Evolutionary conservation across 1,139 yeast species (phyloP), one percentile per base, ranked within the genome.

Genomic region (Yamadazyma friedrichii): DNA sequence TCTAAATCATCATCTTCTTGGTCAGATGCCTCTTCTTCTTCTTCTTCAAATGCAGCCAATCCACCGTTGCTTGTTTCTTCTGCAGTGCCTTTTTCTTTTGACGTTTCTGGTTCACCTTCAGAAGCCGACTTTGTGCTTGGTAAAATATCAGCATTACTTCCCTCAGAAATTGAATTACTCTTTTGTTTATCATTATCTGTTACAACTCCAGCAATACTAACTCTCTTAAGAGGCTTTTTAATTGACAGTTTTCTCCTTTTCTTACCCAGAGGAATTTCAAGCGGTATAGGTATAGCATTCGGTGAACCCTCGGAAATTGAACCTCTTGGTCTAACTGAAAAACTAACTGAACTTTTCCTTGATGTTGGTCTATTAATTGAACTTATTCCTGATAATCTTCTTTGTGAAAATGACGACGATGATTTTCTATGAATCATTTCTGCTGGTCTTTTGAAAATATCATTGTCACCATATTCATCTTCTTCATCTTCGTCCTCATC

Each of bases 381-480:
- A 12, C 56, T 52, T 4, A 70, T 68, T 10, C 74, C 71, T 0
- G 74, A 65, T 34, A 71, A 56, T 41, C 76, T 47, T 37, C 72
- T 56, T 40, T 62, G 72, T 10, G 62, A 53, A 4, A 59, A 54
- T 6, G 70, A 62, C 3, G 70, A 62, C 22, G 36, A 34, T 57
- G 70, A 61, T 24, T 58, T 59, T 38, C 70, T 47, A 39, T 69
- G 54, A 13, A 39, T 34, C 12, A 45, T 44, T 10, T 53, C 54
- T 15, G 46, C 35, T 3, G 65, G 66, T 24, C 49, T 58, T 45
- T 60, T 64, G 52, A 69, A 67, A 24, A 64, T 54, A 33, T 64
- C 70, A 42, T 61, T 59, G 35, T 66, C 70, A 9, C 53, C 57
- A 33, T 60, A 58, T 30, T 61, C 66, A 6, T 56, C 57, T 9